Base-by-base conservation (phyloP, 2,329 filamentous ascomycete genomes). In the Neofusicoccum cordaticola region DNA sequence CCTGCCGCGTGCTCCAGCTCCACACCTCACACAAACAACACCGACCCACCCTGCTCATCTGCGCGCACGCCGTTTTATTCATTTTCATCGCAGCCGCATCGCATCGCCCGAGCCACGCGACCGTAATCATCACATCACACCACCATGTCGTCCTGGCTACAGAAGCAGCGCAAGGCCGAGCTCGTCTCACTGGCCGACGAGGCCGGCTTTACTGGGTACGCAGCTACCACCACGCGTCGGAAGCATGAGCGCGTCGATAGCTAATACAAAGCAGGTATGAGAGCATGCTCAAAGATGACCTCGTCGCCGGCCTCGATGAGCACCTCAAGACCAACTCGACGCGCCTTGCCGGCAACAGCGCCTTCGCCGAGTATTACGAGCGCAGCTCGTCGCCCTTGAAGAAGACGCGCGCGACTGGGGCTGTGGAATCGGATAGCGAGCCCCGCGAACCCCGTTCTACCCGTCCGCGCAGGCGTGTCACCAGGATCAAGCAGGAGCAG, bases 91-190 rank as follows among this genome's bases (percentile, higher is more conserved):
- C 50, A 12, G 19, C 15, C 41, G 37, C 37, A 63, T 56, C 50
- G 60, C 62, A 58, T 66, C 70, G 52, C 63, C 27, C 17, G 11
- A 31, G 56, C 57, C 31, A 52, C 63, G 63, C 63, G 63, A 62
- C 50, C 15, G 37, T 22, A 52, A 27, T 17, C 41, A 34, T 47
- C n/a, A 15, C 22, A 48, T 17, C 27, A 15, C 9, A 42, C 71
- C 71, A 84, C 75, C 71, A 91, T 91, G 88, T 87, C 87, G 67
- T 86, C 87, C 71, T 96, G 90, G 87, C 84, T 97, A 75, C 86
- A 88, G 78, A 85, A 85, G 77, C 90, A 95, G 84, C 89, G 90
- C 82, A 96, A 96, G 84, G 84, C 83, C 71, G 91, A 94, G 69
- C 85, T 97, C 64, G 78, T 87, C 71, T 89, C 91, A 68, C 83